Percentiles rank a stretch among this genome's conserved stretches.
Conservation (phyloP, 768 basidiomycete genomes). For the Leccinum subtestaceum region DNA sequence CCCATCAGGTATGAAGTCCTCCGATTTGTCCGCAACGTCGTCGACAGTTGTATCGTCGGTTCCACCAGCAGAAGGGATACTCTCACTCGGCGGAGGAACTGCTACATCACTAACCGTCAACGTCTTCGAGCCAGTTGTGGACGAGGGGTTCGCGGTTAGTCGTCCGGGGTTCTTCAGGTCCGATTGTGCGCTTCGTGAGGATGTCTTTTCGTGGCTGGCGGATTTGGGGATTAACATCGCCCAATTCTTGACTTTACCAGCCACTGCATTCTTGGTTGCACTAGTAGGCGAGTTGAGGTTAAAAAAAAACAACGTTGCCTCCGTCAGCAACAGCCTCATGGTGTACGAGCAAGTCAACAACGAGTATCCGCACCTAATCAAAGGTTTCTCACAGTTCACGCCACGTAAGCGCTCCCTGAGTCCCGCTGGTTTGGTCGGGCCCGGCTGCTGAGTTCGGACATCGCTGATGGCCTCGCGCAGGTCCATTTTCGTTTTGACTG, state of each 20-base stretch:
- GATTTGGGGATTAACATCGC: neutral
- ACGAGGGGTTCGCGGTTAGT: neutral
- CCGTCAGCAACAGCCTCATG: neutral
- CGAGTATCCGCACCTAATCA: neutral
- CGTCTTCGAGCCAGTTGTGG: neutral
- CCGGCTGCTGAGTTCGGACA: neutral
- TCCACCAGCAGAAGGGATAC: neutral
- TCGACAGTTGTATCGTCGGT: neutral
- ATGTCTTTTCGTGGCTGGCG: neutral
- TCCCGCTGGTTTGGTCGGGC: neutral
- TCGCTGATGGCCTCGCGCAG: neutral
- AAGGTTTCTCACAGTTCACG: neutral
- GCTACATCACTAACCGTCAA: neutral
- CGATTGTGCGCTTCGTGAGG: neutral
- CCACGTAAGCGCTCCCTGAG: neutral
- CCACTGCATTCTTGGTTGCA: neutral
- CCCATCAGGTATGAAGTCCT: neutral
- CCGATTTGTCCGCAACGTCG: neutral
- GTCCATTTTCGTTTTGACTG: neutral
- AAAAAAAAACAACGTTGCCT: neutral
- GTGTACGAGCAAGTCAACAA: neutral
- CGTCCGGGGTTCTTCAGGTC: neutral
- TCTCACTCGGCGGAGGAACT: neutral
- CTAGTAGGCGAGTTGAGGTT: neutral
- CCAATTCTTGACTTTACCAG: neutral